Evolutionary conservation across 2,329 filamentous ascomycete genomes (phyloP).

Genomic region (Calonectria pteridis): DNA sequence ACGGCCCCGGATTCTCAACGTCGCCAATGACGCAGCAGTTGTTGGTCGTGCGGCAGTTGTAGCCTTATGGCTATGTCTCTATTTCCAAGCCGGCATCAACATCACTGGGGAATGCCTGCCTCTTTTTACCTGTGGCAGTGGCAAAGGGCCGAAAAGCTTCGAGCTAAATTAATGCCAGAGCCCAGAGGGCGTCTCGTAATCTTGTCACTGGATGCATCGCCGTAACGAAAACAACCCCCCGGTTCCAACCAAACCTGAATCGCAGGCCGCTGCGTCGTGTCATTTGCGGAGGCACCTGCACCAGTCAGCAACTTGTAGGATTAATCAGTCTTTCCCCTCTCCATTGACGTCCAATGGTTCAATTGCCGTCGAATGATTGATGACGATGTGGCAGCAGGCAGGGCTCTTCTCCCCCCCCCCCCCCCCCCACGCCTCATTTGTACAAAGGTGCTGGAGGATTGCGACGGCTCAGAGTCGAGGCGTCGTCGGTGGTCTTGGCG

Average conservation of each 20-base stretch:
- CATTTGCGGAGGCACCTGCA: background rate
- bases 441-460: background rate
- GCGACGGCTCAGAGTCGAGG: conserved; percentile 2
- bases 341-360: background rate
- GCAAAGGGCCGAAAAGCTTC: background rate
- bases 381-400: background rate
- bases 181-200: background rate
- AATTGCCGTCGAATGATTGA: background rate
- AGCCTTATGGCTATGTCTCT: conserved; percentile 26
- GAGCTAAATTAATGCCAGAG: background rate
- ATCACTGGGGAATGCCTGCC: conserved; percentile 24
- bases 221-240: background rate
- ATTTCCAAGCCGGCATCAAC: conserved; percentile 20
- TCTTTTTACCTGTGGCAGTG: background rate
- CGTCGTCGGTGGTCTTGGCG: background rate
- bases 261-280: background rate
- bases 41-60: conserved; percentile 22
- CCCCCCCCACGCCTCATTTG: background rate
- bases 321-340: background rate
- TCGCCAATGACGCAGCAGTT: conserved; percentile 9
- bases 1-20: conserved; percentile 23
- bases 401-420: background rate
- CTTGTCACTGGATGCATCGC: background rate
- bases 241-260: background rate
- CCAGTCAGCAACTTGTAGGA: background rate